Evolutionary conservation across 2,329 filamentous ascomycete species (phyloP).

Genomic region (Neofusicoccum ribis): DNA sequence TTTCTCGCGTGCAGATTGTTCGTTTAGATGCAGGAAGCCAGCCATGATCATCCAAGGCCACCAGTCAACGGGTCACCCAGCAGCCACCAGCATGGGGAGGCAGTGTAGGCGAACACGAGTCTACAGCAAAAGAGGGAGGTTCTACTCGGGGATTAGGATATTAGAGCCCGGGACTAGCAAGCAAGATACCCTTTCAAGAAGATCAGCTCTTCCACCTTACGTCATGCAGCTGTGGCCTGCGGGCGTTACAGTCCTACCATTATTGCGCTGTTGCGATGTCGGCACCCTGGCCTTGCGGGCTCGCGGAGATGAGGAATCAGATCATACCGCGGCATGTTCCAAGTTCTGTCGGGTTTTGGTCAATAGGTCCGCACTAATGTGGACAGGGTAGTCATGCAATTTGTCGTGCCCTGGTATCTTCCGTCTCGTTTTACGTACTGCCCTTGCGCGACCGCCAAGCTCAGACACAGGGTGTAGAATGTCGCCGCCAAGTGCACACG

Average conservation of each 20-base stretch:
- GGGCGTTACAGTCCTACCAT: neutral
- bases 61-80: neutral
- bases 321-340: neutral
- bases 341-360: neutral
- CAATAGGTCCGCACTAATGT: neutral
- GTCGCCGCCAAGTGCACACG: too few relatives aligned
- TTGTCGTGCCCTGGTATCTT: neutral
- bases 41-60: neutral
- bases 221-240: neutral
- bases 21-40: neutral
- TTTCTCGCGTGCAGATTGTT: neutral
- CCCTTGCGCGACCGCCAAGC: neutral
- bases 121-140: neutral
- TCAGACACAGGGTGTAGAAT: too few relatives aligned
- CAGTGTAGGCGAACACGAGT: neutral
- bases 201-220: neutral
- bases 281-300: neutral
- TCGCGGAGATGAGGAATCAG: neutral
- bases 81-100: slow-evolving; percentile 6
- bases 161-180: neutral
- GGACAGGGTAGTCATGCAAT: neutral
- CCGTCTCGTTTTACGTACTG: neutral
- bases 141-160: neutral
- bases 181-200: slow-evolving; percentile 6
- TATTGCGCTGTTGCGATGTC: slow-evolving; percentile 2